A percentile compares a stretch with the other conserved stretches of the same genome.
phyloP scores from a whole-genome alignment of 441 rosid species.

The Jatropha multifida region DNA sequence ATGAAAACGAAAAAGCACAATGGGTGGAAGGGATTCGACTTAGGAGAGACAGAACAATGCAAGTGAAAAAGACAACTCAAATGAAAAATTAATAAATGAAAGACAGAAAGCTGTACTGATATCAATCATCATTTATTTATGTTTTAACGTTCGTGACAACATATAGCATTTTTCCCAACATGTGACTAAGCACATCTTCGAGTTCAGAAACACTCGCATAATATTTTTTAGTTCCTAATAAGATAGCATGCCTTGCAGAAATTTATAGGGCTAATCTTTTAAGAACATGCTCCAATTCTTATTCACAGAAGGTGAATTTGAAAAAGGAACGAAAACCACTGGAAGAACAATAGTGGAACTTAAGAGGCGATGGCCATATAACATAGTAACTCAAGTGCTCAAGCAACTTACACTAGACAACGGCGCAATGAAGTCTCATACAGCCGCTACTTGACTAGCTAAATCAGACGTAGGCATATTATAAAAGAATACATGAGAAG shows the following conservation, averaged over 20 bases:
- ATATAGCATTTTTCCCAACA: neutral
- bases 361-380: neutral
- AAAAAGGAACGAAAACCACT: neutral
- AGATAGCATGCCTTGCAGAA: neutral
- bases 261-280: neutral
- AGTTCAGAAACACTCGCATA: neutral
- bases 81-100: neutral
- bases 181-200: neutral
- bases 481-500: neutral
- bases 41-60: no score
- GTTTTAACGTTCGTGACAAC: neutral
- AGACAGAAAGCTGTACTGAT: neutral
- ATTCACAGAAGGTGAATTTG: neutral
- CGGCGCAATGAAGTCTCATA: neutral
- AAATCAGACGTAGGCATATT: neutral
- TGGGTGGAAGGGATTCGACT: no score
- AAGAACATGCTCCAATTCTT: neutral
- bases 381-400: neutral
- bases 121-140: neutral
- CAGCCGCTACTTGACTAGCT: neutral
- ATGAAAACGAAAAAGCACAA: neutral
- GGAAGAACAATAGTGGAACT: neutral
- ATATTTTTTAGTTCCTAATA: neutral
- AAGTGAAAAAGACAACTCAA: neutral
- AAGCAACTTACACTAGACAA: neutral